These are phyloP conservation scores for Claviceps purpurea DNA, from an alignment of 2,329 filamentous ascomycete genomes.

Conservation along the genomic window DNA sequence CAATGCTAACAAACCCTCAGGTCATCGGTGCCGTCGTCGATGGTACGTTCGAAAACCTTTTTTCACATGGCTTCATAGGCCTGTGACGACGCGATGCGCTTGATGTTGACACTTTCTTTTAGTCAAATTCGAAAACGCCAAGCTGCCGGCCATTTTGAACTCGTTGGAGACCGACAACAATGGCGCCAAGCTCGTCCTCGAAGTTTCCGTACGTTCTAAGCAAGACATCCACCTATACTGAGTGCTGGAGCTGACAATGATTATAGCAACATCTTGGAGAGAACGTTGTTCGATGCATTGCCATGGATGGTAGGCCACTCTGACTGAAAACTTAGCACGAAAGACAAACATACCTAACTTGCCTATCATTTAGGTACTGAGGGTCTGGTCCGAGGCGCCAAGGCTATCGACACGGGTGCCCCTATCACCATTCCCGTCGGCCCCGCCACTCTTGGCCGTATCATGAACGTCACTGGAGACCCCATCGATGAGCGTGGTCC, in stretches of 20 bases:
- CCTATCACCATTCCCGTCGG: slow-evolving; percentile 97
- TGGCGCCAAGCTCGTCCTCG: slow-evolving; percentile 86
- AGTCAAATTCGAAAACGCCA: slow-evolving; percentile 95
- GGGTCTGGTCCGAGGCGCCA: slow-evolving; percentile 90
- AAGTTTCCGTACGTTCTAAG: slow-evolving; percentile 67
- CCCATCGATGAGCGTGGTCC: slow-evolving; percentile 99
- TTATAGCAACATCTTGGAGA: slow-evolving; percentile 95
- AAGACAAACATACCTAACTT: slow-evolving; percentile 3
- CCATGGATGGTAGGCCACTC: slow-evolving; percentile 81
- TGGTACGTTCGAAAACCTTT: slow-evolving; percentile 47
- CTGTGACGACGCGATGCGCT: not conserved
- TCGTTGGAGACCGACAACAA: slow-evolving; percentile 85
- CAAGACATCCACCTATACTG: not conserved
- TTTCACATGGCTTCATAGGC: not conserved
- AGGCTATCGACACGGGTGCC: slow-evolving; percentile 74
- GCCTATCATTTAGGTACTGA: slow-evolving; percentile 63
- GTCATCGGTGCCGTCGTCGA: slow-evolving; percentile 99
- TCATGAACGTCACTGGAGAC: slow-evolving; percentile 99
- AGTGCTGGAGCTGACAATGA: slow-evolving; percentile 22
- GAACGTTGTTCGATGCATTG: slow-evolving; percentile 98
- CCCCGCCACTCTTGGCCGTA: slow-evolving; percentile 85
- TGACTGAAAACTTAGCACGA: not conserved
- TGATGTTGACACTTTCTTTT: slow-evolving; percentile 18
- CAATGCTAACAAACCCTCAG: slow-evolving; percentile 39
- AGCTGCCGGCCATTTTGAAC: slow-evolving; percentile 95